Evolutionary conservation across 2,329 filamentous ascomycete species (phyloP).

Genomic region (Calonectria hongkongensis): DNA sequence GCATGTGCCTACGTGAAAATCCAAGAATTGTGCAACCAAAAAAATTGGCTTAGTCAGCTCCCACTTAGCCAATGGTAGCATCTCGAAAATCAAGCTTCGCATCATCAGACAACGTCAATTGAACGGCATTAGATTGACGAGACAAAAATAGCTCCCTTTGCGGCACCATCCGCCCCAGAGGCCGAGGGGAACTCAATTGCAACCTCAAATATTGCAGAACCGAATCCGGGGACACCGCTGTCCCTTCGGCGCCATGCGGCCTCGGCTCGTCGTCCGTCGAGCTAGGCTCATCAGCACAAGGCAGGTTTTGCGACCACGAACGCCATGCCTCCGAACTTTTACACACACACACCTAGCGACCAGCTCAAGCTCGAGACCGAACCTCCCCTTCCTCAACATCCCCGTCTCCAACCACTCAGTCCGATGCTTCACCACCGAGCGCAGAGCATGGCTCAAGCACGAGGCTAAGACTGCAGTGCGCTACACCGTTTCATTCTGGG

Average conservation of each 20-base stretch:
- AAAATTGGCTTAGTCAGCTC: slow-evolving; percentile 47
- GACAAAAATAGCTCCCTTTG: slow-evolving; percentile 11
- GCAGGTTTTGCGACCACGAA: slow-evolving; percentile 42
- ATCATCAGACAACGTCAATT: slow-evolving; percentile 15
- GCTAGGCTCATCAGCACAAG: slow-evolving; percentile 44
- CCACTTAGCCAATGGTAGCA: slow-evolving; percentile 26
- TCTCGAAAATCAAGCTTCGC: neutral
- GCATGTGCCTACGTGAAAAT: neutral
- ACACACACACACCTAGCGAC: slow-evolving; percentile 56
- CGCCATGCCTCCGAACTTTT: slow-evolving; percentile 53
- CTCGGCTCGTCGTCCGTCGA: slow-evolving; percentile 60
- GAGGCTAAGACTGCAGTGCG: slow-evolving; percentile 82
- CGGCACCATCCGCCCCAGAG: slow-evolving; percentile 13
- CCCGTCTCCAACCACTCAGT: slow-evolving; percentile 71
- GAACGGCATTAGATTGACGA: slow-evolving; percentile 1
- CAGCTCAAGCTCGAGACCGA: slow-evolving; percentile 56
- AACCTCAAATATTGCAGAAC: neutral
- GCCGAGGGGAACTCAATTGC: slow-evolving; percentile 2
- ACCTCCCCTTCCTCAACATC: slow-evolving; percentile 69
- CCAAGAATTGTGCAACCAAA: neutral
- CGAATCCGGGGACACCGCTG: slow-evolving; percentile 15
- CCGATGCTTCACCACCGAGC: slow-evolving; percentile 87
- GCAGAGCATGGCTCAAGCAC: slow-evolving; percentile 80
- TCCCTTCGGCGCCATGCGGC: slow-evolving; percentile 59
- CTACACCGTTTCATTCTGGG: slow-evolving; percentile 80